Base-by-base conservation (phyloP, 1,284 basidiomycete genomes). In the Thelephora terrestris region DNA sequence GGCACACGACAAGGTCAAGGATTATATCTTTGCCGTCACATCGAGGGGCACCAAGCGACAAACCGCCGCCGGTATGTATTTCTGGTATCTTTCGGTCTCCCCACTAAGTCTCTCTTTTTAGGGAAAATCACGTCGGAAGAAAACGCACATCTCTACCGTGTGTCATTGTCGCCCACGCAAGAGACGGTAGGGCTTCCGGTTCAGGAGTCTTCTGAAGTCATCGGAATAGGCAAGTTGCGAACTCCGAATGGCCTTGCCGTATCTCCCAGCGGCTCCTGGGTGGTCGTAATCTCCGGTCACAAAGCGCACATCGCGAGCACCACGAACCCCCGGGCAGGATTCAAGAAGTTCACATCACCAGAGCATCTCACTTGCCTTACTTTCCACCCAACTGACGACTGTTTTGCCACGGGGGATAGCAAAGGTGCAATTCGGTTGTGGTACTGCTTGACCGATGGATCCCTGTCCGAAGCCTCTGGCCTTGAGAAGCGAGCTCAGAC, bases 401-500 rank as follows among this genome's bases (percentile, higher is more conserved):
- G 89, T 64, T 96, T 99, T 59, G 94, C 92, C 3, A 97, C 95
- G 0, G 95, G 95, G 32, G 94, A 98, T 60, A 73, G 73, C 24
- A 81, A 79, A 52, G 95, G 95, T 55, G 76, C 81, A 55, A 87
- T 99, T 44, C 78, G 90, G 34, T 64, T 97, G 10, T 98, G 94
- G 93, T 93, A 96, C 64, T 95, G 91, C 62, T 73, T 96, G 5
- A 78, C 82, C 52, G 76, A 83, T 44, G 66, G 72, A 48, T 57
- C 76, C 20, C 67, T 73, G 5, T 56, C 71, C 43, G 73, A 74
- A 57, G 72, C 71, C 29, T 67, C 70, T 36, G 79, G 75, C 12
- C 74, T 81, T 20, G 81, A 85, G 64, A 85, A 82, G 64, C 79
- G 75, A 52, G 78, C 85, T 2, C 84, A 91, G 52, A 95, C 92